Evolutionary conservation across 176 grass and related monocot species (phyloP), one percentile per base, ranked within the genome.

Genomic region (Ananas comosus): DNA sequence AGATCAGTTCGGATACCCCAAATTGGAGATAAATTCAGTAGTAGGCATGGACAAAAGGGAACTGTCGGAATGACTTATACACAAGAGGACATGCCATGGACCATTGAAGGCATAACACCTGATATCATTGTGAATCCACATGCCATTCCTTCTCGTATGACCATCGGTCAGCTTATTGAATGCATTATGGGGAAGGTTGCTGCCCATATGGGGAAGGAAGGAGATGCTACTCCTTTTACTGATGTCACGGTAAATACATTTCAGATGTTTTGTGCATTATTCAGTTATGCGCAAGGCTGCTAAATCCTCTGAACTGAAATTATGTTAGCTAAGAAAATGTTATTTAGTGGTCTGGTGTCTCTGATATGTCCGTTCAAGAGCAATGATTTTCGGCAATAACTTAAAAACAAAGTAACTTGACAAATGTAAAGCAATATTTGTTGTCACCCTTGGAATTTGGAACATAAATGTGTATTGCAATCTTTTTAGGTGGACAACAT

Each of bases 31-130:
- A 99, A 99, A 74, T 99, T 99, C 69, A 99, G 94, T 52, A 99
- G 94, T 81, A 82, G 94, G 72, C 94, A 99, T 88, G 89, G 89
- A 14, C 94, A 99, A 68, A 99, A 99, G 58, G 94, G 89, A 81
- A 99, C 94, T 81, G 89, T 99, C 53, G 94, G 94, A 77, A 99
- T 99, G 94, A 99, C 90, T 50, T 93, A 93, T 70, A 99, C 94
- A 33, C 94, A 99, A 75, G 89, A 99, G 81, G 89, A 99, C 76
- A 99, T 99, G 94, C 94, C 94, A 12, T 99, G 94, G 89, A 99
- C 94, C 1, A 90, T 99, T 17, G 86, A 99, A 83, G 94, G 94
- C 85, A 93, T 99, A 63, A 99, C 94, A 11, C 94, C 89, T 70
- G 94, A 92, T 82, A 97, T 97, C 70, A 97, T 97, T 59, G 89